Percentiles rank a stretch among this genome's conserved stretches.
These are phyloP conservation scores for Pulveroboletus ravenelii DNA, from an alignment of 768 basidiomycete genomes.

Conservation along the genomic window DNA sequence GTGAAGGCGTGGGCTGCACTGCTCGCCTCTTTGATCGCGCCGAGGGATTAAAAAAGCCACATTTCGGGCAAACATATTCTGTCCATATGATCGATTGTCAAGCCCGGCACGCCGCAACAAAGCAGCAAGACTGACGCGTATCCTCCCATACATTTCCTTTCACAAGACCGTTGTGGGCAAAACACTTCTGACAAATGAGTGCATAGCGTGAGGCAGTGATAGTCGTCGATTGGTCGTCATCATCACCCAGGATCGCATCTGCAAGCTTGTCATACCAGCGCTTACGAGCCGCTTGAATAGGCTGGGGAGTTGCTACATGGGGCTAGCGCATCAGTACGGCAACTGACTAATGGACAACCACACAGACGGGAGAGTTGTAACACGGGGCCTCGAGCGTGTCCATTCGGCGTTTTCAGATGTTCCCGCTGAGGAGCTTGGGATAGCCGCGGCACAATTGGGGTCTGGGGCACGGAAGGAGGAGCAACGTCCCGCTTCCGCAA, in stretches of 20 bases:
- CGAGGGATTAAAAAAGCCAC: constrained; percentile 73
- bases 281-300: constrained; percentile 52
- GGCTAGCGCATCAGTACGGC: constrained; percentile 7
- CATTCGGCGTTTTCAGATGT: constrained; percentile 20
- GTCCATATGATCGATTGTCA: constrained; percentile 1
- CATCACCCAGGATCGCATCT: constrained; percentile 81
- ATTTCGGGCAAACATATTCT: constrained; percentile 88
- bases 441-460: constrained; percentile 32
- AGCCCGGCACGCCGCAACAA: background rate
- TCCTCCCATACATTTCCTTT: constrained; percentile 79
- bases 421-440: constrained; percentile 11
- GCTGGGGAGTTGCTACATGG: constrained; percentile 34
- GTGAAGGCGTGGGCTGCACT: constrained; percentile 25
- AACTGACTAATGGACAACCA: background rate
- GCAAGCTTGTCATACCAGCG: constrained; percentile 87
- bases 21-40: constrained; percentile 30
- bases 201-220: constrained; percentile 58
- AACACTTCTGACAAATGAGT: constrained; percentile 85
- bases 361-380: constrained; percentile 40
- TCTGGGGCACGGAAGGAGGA: constrained; percentile 26
- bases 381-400: constrained; percentile 21
- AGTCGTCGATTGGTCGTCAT: constrained; percentile 43
- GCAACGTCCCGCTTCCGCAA: constrained; percentile 38
- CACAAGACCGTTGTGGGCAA: constrained; percentile 83
- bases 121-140: constrained; percentile 55